Conservation (phyloP, 805 yeast species). For the Metschnikowia borealis region DNA sequence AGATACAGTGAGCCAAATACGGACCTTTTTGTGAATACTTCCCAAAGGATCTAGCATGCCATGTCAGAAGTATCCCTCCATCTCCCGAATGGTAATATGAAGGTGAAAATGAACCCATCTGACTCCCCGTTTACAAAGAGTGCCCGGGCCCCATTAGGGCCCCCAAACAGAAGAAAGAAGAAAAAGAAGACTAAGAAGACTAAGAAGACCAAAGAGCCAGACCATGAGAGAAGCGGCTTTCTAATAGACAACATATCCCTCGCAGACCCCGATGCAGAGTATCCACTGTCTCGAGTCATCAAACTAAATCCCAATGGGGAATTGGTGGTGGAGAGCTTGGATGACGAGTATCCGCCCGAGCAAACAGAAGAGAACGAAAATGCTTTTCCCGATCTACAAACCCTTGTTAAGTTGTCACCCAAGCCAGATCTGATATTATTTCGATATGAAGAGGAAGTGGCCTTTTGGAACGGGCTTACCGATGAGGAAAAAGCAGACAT, state of each 20-base stretch:
- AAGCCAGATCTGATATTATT: constrained; percentile 10
- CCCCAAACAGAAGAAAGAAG: constrained; percentile 28
- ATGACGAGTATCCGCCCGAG: constrained; percentile 21
- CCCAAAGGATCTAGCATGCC: not conserved
- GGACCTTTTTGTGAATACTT: not conserved
- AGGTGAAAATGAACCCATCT: constrained; percentile 21
- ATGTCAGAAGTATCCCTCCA: constrained; percentile 5
- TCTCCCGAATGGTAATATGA: constrained; percentile 33
- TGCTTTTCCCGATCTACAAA: not conserved
- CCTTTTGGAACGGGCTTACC: constrained; percentile 15
- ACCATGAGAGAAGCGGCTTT: not conserved
- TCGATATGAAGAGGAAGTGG: constrained; percentile 11
- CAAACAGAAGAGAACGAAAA: not conserved
- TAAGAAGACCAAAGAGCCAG: constrained; percentile 5
- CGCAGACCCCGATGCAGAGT: constrained; percentile 55
- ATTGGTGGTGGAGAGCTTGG: constrained; percentile 62
- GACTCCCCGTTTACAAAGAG: not conserved
- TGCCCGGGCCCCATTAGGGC: constrained; percentile 6
- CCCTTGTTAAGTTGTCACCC: not conserved
- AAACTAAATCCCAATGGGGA: constrained; percentile 73
- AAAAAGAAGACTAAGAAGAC: constrained; percentile 23
- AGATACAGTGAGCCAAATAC: not conserved
- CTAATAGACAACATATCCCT: constrained; percentile 39
- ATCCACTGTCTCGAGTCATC: constrained; percentile 69
- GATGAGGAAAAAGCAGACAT: constrained; percentile 11